Percentiles rank a stretch among this genome's conserved stretches.
Conservation (phyloP, 805 yeast genomes). For the Metschnikowia gruessii region DNA sequence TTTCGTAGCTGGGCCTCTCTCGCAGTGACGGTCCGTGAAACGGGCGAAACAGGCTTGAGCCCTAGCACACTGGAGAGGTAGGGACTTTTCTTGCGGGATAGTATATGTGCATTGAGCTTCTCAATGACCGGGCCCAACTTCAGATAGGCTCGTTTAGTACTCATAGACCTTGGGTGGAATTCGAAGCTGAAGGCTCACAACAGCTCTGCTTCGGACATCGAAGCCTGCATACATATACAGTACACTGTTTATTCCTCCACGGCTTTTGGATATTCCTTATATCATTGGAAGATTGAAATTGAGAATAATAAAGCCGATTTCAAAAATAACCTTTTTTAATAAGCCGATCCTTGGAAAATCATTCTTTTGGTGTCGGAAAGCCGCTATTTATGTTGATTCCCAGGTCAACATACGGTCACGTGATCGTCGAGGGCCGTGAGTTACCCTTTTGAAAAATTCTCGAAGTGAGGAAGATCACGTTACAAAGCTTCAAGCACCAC, state of each 20-base stretch:
- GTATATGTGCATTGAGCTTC: slow-evolving; percentile 9
- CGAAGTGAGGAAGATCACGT: slow-evolving; percentile 1
- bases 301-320: too few species aligned
- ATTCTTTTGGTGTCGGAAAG: not conserved
- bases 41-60: not conserved
- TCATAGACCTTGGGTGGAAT: not conserved
- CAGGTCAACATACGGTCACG: slow-evolving; percentile 2
- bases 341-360: not conserved
- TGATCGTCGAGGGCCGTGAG: not conserved
- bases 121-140: slow-evolving; percentile 2
- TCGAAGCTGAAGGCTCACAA: not conserved
- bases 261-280: not conserved
- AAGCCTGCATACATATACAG: not conserved
- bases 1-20: slow-evolving; percentile 10
- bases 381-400: too few species aligned
- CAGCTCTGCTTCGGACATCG: not conserved
- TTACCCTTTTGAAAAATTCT: slow-evolving; percentile 7
- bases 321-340: too few species aligned
- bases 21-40: slow-evolving; percentile 2
- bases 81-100: slow-evolving; percentile 5
- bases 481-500: not conserved
- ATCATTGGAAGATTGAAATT: not conserved
- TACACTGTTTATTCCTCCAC: not conserved
- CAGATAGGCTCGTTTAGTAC: not conserved
- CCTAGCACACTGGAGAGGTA: slow-evolving; percentile 11